Base-by-base conservation (phyloP, 768 basidiomycete genomes). In the Rhodosporidiobolus odoratus region DNA sequence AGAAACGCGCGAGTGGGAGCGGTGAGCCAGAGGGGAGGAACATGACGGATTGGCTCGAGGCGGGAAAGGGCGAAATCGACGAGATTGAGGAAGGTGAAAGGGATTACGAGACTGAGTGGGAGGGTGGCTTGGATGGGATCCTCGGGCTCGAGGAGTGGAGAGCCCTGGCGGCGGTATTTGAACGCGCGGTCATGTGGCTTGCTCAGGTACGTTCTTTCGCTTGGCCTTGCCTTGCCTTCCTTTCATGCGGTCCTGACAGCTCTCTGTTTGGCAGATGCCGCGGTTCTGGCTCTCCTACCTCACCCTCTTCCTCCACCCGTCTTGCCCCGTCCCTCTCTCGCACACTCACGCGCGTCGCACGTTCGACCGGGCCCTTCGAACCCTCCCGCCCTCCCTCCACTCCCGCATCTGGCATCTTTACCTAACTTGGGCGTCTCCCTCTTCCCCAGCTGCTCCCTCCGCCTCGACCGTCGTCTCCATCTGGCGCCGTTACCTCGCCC, bases 141-240 rank as follows among this genome's bases (percentile, higher is more conserved):
- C 84, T 96, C n/a, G 96, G 95, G 9, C 96, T 89, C 87, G 88
- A 91, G 74, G 96, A 99, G 80, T 99, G 96, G 96, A 91, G 86
- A 77, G 81, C 86, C 23, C 84, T 99, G 19, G 84, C 95, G 25
- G 89, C 92, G 15, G 85, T 86, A 0, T 95, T 92, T 78, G 96
- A 99, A 78, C 86, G 96, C 69, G 91, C 91, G 67, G 82, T 99
- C 48, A 91, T 91, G 87, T 98, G 92, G 89, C 80, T 97, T 59
- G 92, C 93, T 65, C 90, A 87, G 79, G 93, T 92, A 76, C 73
- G 87, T 81, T 23, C 0, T 32, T 25, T 0, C 0, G 19, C 23
- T 15, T 38, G 35, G 21, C 34, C 50, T 23, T 0, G 38, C 52
- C 35, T 4, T 21, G 38, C 35, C 62, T 53, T 27, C 17, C 61